A percentile compares a stretch with the other conserved stretches of the same genome.
phyloP scores from a whole-genome alignment of 2,329 filamentous ascomycete species.

The Sordariomycetes sp. region DNA sequence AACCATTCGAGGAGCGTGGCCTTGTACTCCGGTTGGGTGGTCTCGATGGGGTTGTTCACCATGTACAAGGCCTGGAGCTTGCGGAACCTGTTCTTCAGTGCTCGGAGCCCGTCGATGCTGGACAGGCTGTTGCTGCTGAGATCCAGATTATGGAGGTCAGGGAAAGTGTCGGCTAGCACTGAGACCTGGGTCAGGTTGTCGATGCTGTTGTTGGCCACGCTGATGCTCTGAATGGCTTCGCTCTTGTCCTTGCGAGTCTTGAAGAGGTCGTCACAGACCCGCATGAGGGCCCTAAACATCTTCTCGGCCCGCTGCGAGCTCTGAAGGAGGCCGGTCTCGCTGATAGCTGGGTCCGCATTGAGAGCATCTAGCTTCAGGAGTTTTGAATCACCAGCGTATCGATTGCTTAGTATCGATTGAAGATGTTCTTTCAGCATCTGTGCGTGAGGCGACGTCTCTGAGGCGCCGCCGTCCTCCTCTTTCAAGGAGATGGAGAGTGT shows the following conservation, averaged over 20 bases:
- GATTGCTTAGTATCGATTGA: constrained; percentile 57
- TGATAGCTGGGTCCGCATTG: constrained; percentile 59
- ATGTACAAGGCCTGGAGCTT: constrained; percentile 73
- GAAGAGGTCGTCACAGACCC: constrained; percentile 70
- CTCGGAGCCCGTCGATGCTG: constrained; percentile 54
- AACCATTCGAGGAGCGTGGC: constrained; percentile 71
- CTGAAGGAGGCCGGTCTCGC: constrained; percentile 66
- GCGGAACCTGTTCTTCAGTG: constrained; percentile 72
- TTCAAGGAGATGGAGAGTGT: constrained; percentile 23
- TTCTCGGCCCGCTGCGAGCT: constrained; percentile 64
- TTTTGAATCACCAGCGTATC: constrained; percentile 64
- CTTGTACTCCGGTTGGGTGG: constrained; percentile 47
- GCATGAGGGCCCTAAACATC: constrained; percentile 87
- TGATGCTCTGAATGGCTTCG: constrained; percentile 72
- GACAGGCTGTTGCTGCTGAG: constrained; percentile 74
- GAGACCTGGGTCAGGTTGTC: constrained; percentile 62
- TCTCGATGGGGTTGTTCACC: constrained; percentile 63
- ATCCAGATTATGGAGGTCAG: constrained; percentile 79
- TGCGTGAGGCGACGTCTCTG: constrained; percentile 36
- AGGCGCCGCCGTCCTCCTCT: constrained; percentile 35
- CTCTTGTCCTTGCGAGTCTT: constrained; percentile 60
- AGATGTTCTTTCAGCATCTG: constrained; percentile 59
- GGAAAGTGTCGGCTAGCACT: constrained; percentile 66
- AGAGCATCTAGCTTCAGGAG: constrained; percentile 76
- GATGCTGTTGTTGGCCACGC: constrained; percentile 71